phyloP scores from a whole-genome alignment of 148 eudicot genomes.

The Silene uniflora region DNA sequence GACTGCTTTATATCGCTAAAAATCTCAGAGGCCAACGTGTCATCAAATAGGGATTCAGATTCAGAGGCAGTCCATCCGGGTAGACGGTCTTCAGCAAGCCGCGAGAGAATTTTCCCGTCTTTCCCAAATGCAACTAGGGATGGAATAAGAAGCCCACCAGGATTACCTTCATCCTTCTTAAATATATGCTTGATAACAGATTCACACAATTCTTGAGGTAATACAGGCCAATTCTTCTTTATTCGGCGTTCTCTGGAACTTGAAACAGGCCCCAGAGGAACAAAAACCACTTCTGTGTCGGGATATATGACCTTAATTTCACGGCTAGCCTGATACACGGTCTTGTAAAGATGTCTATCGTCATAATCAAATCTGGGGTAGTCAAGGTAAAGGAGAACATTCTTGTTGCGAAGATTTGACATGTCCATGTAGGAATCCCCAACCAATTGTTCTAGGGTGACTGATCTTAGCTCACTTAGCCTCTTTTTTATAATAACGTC shows the following conservation, averaged over 20 bases:
- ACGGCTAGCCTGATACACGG: no score
- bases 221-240: background rate
- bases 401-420: no score
- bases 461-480: no score
- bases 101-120: background rate
- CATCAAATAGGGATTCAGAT: background rate
- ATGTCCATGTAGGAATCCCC: no score
- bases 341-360: no score
- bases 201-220: background rate
- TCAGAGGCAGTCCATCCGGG: background rate
- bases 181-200: conserved; percentile 5
- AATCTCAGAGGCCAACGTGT: background rate
- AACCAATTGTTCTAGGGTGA: no score
- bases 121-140: conserved; percentile 4
- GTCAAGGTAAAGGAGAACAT: no score
- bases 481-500: no score
- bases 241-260: background rate
- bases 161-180: background rate
- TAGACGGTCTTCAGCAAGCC: background rate
- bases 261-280: background rate
- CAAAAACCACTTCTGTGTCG: background rate
- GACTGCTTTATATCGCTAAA: background rate
- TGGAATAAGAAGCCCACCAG: background rate
- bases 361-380: no score
- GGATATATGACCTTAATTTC: conserved; percentile 4